Evolutionary conservation across 1,284 basidiomycete species (phyloP), one percentile per base, ranked within the genome.

Genomic region (Pseudozyma hubeiensis): DNA sequence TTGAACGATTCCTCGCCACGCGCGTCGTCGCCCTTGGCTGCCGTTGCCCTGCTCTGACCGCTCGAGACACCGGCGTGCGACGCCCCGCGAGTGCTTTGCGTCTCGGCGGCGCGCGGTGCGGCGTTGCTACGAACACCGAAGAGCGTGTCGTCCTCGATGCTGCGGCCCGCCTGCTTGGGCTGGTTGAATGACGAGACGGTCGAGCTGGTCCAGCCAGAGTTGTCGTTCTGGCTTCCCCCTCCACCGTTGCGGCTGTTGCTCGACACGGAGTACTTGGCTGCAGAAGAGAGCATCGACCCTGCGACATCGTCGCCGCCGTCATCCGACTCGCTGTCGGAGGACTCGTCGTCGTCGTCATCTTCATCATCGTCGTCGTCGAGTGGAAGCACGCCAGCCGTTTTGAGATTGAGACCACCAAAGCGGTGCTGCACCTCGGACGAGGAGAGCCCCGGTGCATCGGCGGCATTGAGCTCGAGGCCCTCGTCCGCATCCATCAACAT

Each of bases 131-230:
- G 68, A 10, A 83, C 69, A 13, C 81, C 82, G 37, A 83, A 81
- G 19, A 84, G 53, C 24, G 81, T 83, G 50, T 83, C 81, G 53
- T 83, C 76, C 33, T 82, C 80, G 17, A 82, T 81, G 39, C 68
- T 58, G 53, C 72, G 61, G 7, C 67, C 65, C 11, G 61, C 64
- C 46, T 66, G 62, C 43, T 62, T 75, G 51, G 69, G 69, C 45
- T 65, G 61, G 41, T 65, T 68, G 64, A 68, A 72, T 19, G 67
- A 75, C 17, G 73, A 72, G 47, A 71, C 40, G 46, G 73, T 74
- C 47, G 71, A 74, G 59, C 71, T 69, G 13, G 71, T 74, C 71
- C 71, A 74, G 16, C 66, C 66, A 30, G 65, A 69, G 30, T 57
- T 74, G 50, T 74, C 71, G 29, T 46, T 54, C 44, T 64, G 65